phyloP scores from a whole-genome alignment of 2,329 filamentous ascomycete species.

The Exophiala spinifera region DNA sequence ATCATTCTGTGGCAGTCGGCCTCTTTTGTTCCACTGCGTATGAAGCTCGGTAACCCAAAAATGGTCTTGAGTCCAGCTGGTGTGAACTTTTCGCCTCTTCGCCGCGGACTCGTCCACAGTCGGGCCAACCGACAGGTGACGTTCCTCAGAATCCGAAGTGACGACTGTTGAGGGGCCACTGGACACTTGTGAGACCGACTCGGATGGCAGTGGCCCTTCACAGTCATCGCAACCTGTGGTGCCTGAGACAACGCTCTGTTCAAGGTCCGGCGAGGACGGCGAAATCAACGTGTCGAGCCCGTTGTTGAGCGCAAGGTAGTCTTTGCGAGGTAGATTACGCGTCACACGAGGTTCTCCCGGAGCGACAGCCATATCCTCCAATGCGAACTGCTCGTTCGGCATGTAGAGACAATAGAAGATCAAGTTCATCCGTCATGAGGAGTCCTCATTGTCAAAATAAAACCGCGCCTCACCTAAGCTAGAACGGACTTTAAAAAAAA shows the following conservation, averaged over 20 bases:
- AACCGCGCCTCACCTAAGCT: neutral
- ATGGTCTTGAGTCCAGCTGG: too few relatives aligned
- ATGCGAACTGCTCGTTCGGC: neutral
- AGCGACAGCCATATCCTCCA: conserved; percentile 1
- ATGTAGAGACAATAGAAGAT: too few relatives aligned
- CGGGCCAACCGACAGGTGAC: too few relatives aligned
- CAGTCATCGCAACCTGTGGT: neutral
- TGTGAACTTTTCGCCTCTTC: too few relatives aligned
- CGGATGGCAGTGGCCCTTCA: conserved; percentile 1
- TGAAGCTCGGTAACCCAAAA: too few relatives aligned
- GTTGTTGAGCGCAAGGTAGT: conserved; percentile 1
- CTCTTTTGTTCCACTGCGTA: too few relatives aligned
- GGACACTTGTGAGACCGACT: neutral
- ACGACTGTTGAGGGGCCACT: neutral
- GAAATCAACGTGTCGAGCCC: conserved; percentile 1
- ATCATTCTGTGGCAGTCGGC: too few relatives aligned
- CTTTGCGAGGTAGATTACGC: conserved; percentile 3
- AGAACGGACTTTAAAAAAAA: conserved; percentile 1
- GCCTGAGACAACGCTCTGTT: neutral
- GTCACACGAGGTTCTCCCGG: neutral
- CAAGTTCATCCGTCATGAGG: neutral
- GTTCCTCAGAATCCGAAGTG: too few relatives aligned
- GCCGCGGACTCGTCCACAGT: too few relatives aligned
- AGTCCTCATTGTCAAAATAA: neutral
- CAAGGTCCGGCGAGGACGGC: neutral